phyloP scores from a whole-genome alignment of 805 yeast species.

The Wickerhamomyces subpelliculosus region DNA sequence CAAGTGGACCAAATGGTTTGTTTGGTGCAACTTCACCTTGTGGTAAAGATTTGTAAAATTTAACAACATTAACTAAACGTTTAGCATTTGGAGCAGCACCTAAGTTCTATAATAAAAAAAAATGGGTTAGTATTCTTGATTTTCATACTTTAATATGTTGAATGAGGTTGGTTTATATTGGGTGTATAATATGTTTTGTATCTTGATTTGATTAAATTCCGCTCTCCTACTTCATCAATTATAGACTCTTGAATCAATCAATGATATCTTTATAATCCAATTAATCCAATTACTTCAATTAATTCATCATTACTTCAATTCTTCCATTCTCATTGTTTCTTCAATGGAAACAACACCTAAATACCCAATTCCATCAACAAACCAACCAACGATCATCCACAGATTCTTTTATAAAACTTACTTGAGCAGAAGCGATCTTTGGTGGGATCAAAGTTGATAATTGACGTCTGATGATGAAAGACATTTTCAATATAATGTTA shows the following conservation, averaged over 20 bases:
- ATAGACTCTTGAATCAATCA: neutral
- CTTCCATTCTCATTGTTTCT: neutral
- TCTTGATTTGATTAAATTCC: too few relatives aligned
- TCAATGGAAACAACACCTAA: neutral
- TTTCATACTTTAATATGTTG: too few relatives aligned
- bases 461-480: constrained; percentile 84
- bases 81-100: constrained; percentile 95
- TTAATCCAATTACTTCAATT: too few relatives aligned
- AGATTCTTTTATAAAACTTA: constrained; percentile 37
- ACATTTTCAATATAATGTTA: constrained; percentile 37
- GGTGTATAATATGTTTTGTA: too few relatives aligned
- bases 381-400: neutral
- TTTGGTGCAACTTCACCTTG: constrained; percentile 82
- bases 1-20: constrained; percentile 61
- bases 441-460: constrained; percentile 97
- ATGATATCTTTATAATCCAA: neutral
- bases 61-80: constrained; percentile 91
- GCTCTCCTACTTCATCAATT: too few relatives aligned
- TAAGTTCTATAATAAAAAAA: constrained; percentile 57
- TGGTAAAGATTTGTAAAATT: constrained; percentile 93
- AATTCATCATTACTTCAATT: too few relatives aligned
- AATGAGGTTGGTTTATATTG: constrained; percentile 16
- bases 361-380: neutral
- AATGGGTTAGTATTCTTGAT: too few relatives aligned
- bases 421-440: constrained; percentile 93